These are phyloP conservation scores for Isatis tinctoria DNA, from an alignment of 345 rosid species.

Conservation along the genomic window DNA sequence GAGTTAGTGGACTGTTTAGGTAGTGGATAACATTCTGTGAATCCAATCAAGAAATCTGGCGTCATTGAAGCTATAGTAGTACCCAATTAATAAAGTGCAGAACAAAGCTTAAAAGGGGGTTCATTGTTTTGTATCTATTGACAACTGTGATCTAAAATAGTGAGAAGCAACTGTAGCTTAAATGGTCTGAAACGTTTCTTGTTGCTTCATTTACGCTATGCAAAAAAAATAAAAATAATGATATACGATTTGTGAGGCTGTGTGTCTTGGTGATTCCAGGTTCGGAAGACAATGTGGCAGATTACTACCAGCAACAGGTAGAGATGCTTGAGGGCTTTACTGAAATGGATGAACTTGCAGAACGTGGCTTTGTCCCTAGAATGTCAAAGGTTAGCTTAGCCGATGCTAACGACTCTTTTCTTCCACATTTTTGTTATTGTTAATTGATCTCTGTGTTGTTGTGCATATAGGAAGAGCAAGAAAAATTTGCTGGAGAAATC, in stretches of 20 bases:
- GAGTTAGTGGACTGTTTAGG: not conserved
- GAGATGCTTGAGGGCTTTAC: conserved; percentile 95
- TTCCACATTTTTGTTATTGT: not conserved
- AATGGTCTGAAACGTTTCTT: not conserved
- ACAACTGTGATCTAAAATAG: not conserved
- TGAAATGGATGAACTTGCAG: conserved; percentile 94
- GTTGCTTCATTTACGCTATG: not conserved
- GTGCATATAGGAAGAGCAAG: conserved; percentile 75
- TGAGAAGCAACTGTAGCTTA: not conserved
- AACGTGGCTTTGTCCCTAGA: conserved; percentile 86
- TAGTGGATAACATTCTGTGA: too few relatives aligned
- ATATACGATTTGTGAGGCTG: not conserved
- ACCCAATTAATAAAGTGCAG: not conserved
- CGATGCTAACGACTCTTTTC: not conserved
- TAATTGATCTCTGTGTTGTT: not conserved
- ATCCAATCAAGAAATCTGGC: too few relatives aligned
- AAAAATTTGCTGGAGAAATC: too few relatives aligned
- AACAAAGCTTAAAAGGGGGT: not conserved
- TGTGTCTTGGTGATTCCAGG: conserved; percentile 43
- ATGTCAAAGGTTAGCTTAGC: conserved; percentile 65
- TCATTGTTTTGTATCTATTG: not conserved
- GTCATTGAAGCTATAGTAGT: not conserved
- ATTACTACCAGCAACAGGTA: conserved; percentile 93
- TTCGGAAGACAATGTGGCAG: conserved; percentile 87
- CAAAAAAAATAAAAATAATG: not conserved